Evolutionary conservation across 2,329 filamentous ascomycete genomes (phyloP).

Genomic region (Dactylellina cionopaga): DNA sequence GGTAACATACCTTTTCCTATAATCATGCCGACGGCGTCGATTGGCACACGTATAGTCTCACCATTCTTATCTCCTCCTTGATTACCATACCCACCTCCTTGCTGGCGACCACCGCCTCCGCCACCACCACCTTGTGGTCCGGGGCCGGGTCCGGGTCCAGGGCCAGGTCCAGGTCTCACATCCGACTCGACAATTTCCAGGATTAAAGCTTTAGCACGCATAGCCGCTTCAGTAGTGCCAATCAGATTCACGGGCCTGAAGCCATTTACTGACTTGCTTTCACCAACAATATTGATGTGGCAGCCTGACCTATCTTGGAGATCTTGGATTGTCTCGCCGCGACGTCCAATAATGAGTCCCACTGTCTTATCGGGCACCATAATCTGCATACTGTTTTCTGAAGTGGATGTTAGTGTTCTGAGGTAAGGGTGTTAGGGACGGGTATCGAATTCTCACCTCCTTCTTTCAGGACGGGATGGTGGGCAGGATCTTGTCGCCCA

Average conservation of each 20-base stretch:
- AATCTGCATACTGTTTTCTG: conserved; percentile 87
- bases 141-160: conserved; percentile 59
- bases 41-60: conserved; percentile 85
- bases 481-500: conserved; percentile 56
- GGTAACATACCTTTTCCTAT: conserved; percentile 77
- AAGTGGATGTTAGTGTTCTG: conserved; percentile 65
- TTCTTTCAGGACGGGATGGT: conserved; percentile 56
- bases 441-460: conserved; percentile 54
- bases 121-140: conserved; percentile 60
- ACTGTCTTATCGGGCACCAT: conserved; percentile 95
- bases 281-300: conserved; percentile 93
- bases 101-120: conserved; percentile 59
- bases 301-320: conserved; percentile 91
- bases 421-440: not conserved
- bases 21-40: conserved; percentile 94
- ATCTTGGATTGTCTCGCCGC: conserved; percentile 91
- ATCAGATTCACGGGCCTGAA: conserved; percentile 90
- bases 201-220: conserved; percentile 84
- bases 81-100: conserved; percentile 39
- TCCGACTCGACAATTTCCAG: conserved; percentile 95
- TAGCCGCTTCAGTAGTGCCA: conserved; percentile 77
- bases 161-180: conserved; percentile 66
- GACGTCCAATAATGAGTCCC: conserved; percentile 90
- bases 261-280: conserved; percentile 91
- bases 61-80: conserved; percentile 74